phyloP scores from a whole-genome alignment of 2,329 filamentous ascomycete genomes.

The Basipetospora chlamydospora region DNA sequence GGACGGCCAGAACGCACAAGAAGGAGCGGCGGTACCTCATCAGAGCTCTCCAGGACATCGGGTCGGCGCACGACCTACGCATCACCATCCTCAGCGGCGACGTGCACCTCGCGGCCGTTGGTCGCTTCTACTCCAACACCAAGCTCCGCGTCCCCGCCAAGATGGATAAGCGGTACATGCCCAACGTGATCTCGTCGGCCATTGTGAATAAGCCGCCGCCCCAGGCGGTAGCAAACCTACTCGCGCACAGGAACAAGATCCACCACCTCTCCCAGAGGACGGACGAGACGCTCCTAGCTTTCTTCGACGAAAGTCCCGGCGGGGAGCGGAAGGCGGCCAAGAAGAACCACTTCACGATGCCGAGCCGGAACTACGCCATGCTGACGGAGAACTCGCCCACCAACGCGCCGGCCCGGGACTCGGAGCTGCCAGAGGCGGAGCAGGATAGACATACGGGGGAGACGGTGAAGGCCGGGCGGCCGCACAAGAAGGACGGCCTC shows the following conservation, averaged over 20 bases:
- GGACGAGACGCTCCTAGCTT: conserved; percentile 83
- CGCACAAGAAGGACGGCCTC: conserved; percentile 48
- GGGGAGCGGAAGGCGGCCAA: conserved; percentile 54
- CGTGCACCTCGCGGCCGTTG: conserved; percentile 81
- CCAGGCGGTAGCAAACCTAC: conserved; percentile 71
- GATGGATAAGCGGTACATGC: conserved; percentile 85
- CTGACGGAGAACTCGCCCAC: conserved; percentile 74
- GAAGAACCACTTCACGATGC: conserved; percentile 76
- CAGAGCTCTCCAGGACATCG: conserved; percentile 67
- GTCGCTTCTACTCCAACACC: conserved; percentile 88
- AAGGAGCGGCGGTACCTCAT: conserved; percentile 68
- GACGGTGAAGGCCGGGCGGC: conserved; percentile 12
- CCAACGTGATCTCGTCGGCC: conserved; percentile 83
- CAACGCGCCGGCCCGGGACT: conserved; percentile 14
- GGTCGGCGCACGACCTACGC: conserved; percentile 74
- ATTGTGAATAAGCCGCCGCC: conserved; percentile 94
- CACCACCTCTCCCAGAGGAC: conserved; percentile 58
- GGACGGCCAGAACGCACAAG: conserved; percentile 86
- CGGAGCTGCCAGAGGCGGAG: background rate
- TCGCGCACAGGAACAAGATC: conserved; percentile 79
- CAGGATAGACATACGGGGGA: background rate
- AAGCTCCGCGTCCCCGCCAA: conserved; percentile 62
- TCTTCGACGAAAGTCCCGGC: conserved; percentile 84
- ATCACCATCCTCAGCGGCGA: conserved; percentile 89
- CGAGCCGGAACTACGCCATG: conserved; percentile 85